Base-by-base conservation (phyloP, 306 rosid genomes). In the Vigna trinervia region DNA sequence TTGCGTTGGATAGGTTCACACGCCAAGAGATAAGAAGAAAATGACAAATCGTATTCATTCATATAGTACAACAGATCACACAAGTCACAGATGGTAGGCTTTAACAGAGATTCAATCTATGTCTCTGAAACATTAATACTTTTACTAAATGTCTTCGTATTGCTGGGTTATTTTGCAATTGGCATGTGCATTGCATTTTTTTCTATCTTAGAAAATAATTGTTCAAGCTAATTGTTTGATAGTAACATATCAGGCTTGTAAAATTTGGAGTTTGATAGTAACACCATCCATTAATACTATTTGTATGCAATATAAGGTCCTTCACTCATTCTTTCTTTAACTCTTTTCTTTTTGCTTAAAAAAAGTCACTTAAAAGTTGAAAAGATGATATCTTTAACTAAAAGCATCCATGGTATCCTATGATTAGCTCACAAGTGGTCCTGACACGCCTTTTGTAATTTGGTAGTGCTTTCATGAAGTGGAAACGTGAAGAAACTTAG, bases 401-500 rank as follows among this genome's bases (percentile, higher is more conserved):
- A 78, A 82, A 83, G 80, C 80, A 73, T 56, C 53, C 76, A 17
- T 69, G 61, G 47, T 22, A 67, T 67, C 67, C 71, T 73, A 73
- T 78, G 77, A 73, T 78, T 72, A 36, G 75, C 67, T 70, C 30
- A 47, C 22, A 7, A 12, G 41, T 22, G 78, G 76, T 38, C 76
- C 76, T 59, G 17, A 81, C 32, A 34, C 53, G 50, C 46, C 76
- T 77, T 84, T 77, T 60, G 71, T 52, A 79, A 81, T 74, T 69
- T 69, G 85, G 78, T 69, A 69, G 79, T 73, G 81, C 81, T 68
- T 67, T 60, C 22, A 53, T 74, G 58, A 83, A 75, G 61, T 61
- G 84, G 72, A 67, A 77, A 67, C 58, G 77, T 58, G 77, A 78
- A 67, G 83, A 74, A 81, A 69, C 78, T 69, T 69, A 68, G 57